phyloP scores from a whole-genome alignment of 2,329 filamentous ascomycete genomes.

The Fusarium chaquense region DNA sequence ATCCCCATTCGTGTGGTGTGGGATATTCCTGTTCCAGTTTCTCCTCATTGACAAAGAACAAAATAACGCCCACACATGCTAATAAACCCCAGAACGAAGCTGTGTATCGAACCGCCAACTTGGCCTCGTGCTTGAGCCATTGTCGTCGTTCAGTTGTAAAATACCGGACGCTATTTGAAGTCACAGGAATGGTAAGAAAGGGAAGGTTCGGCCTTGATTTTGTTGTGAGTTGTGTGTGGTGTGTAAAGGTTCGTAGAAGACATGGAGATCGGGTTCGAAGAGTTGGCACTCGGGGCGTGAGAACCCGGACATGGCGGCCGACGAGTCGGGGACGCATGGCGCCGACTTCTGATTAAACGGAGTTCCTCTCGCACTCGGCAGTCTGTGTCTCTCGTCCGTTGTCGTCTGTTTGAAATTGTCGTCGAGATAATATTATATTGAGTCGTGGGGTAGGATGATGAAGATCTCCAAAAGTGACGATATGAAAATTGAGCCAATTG shows the following conservation, averaged over 20 bases:
- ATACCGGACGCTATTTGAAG: constrained; percentile 70
- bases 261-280: constrained; percentile 37
- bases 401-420: background rate
- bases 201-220: constrained; percentile 55
- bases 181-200: constrained; percentile 62
- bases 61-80: constrained; percentile 69
- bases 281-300: constrained; percentile 29
- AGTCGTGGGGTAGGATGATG: constrained; percentile 18
- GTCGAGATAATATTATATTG: constrained; percentile 7
- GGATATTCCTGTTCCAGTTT: constrained; percentile 80
- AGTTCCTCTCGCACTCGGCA: background rate
- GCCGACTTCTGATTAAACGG: constrained; percentile 2
- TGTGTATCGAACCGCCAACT: constrained; percentile 76
- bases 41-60: constrained; percentile 78
- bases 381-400: background rate
- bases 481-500: constrained; percentile 34
- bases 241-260: constrained; percentile 46
- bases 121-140: constrained; percentile 78
- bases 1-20: constrained; percentile 85
- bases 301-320: constrained; percentile 46
- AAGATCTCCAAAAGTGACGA: constrained; percentile 24
- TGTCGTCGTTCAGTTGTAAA: constrained; percentile 82
- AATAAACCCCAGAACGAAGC: constrained; percentile 74
- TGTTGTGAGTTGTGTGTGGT: constrained; percentile 48
- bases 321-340: constrained; percentile 57